Conservation (phyloP, 768 basidiomycete species). For the Suillus cothurnatus region DNA sequence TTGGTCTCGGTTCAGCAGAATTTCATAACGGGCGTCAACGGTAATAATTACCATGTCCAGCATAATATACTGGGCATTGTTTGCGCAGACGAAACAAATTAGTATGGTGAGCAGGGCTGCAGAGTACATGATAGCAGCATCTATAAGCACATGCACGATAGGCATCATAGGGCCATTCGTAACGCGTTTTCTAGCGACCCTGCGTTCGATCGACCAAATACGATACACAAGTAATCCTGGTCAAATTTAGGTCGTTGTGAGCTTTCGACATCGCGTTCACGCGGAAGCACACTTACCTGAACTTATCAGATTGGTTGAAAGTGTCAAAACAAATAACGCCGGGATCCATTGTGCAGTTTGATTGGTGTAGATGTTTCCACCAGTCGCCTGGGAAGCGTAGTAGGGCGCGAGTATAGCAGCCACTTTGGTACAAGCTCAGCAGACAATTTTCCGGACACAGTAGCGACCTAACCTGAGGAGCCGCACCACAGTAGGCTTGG, state of each 20-base stretch:
- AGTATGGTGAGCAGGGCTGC: conserved; percentile 9
- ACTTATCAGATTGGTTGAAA: conserved; percentile 13
- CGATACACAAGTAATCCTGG: conserved; percentile 12
- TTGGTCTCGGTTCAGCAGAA: neutral
- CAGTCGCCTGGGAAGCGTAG: conserved; percentile 10
- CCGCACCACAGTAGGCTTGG: conserved; percentile 10
- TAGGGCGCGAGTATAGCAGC: conserved; percentile 9
- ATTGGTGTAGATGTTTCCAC: neutral
- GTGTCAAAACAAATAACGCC: conserved; percentile 8
- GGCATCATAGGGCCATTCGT: conserved; percentile 1
- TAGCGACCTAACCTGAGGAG: conserved; percentile 7
- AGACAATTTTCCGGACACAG: neutral
- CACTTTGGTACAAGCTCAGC: neutral
- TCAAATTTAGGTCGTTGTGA: neutral
- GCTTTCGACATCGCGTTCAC: neutral
- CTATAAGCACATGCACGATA: conserved; percentile 10
- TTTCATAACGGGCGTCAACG: neutral
- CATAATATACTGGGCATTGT: conserved; percentile 11
- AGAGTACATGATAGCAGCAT: conserved; percentile 14
- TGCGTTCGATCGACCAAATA: conserved; percentile 11
- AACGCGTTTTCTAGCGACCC: neutral
- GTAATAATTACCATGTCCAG: conserved; percentile 11
- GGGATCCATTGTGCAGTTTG: conserved; percentile 11
- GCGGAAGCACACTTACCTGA: conserved; percentile 7
- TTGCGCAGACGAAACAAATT: conserved; percentile 9